Evolutionary conservation across 176 grass and related monocot species (phyloP).

Genomic region (Thalia dealbata): DNA sequence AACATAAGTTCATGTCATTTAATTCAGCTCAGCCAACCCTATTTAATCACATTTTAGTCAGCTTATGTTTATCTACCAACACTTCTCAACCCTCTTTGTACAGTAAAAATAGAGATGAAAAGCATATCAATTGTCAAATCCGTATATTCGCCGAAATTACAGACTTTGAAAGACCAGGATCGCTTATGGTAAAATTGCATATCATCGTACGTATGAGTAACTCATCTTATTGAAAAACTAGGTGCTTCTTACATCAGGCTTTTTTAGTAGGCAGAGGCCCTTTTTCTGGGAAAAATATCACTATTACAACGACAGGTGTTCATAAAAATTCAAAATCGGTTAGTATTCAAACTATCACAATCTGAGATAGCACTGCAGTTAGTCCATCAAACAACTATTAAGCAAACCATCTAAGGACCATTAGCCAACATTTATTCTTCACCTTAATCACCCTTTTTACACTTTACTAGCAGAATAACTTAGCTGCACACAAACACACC

Average conservation of each 20-base stretch:
- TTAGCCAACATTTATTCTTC: neutral
- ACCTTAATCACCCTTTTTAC: constrained; percentile 4
- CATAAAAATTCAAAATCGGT: neutral
- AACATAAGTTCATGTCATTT: no score
- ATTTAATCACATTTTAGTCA: no score
- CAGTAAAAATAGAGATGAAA: no score
- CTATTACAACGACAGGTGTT: neutral
- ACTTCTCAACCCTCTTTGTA: no score
- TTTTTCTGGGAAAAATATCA: neutral
- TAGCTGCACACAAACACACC: neutral
- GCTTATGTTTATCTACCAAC: no score
- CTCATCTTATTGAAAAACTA: no score
- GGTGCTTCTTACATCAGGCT: neutral
- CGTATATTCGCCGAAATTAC: no score
- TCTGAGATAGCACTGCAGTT: neutral
- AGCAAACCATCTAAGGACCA: neutral
- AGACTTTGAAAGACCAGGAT: no score
- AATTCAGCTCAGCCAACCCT: no score
- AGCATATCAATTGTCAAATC: no score
- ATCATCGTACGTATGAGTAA: no score
- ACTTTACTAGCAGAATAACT: neutral
- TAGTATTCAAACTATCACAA: neutral
- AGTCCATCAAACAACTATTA: neutral
- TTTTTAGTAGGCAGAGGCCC: neutral
- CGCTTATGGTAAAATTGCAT: no score